Percentiles rank a stretch among this genome's conserved stretches.
Evolutionary conservation across 441 rosid genomes (phyloP).

Genomic region (Arabidopsis hybrid): DNA sequence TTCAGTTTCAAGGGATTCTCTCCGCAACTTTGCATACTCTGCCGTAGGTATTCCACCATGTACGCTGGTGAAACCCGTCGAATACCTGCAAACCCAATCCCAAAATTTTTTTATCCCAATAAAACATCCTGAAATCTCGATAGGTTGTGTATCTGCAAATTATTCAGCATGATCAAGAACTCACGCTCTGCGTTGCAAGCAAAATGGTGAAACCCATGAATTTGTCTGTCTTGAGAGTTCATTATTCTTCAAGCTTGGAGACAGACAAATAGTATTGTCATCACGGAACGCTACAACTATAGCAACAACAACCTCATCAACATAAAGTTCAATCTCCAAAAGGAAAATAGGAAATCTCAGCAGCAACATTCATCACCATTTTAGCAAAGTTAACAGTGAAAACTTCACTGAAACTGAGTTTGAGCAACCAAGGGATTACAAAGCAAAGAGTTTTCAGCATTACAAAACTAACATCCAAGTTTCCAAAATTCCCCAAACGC

Average conservation of each 20-base stretch:
- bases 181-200: slow-evolving; percentile 54
- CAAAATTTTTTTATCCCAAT: no score
- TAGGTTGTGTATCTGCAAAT: neutral
- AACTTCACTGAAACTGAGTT: slow-evolving; percentile 22
- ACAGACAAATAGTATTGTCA: slow-evolving; percentile 32
- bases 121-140: neutral
- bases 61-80: slow-evolving; percentile 72
- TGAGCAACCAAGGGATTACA: slow-evolving; percentile 3
- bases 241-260: slow-evolving; percentile 28
- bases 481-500: neutral
- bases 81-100: slow-evolving; percentile 54
- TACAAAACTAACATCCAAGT: neutral
- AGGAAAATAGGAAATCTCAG: neutral
- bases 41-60: slow-evolving; percentile 92
- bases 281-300: slow-evolving; percentile 50
- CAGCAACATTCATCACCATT: neutral
- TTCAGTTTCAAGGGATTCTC: slow-evolving; percentile 94
- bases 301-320: slow-evolving; percentile 33
- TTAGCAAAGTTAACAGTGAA: neutral
- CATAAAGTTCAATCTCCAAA: neutral
- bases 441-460: slow-evolving; percentile 21
- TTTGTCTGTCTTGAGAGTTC: slow-evolving; percentile 43
- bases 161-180: slow-evolving; percentile 27
- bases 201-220: slow-evolving; percentile 41
- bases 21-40: slow-evolving; percentile 90